Conservation (phyloP, 495 filamentous ascomycete species). For the Penicillium coffeae region DNA sequence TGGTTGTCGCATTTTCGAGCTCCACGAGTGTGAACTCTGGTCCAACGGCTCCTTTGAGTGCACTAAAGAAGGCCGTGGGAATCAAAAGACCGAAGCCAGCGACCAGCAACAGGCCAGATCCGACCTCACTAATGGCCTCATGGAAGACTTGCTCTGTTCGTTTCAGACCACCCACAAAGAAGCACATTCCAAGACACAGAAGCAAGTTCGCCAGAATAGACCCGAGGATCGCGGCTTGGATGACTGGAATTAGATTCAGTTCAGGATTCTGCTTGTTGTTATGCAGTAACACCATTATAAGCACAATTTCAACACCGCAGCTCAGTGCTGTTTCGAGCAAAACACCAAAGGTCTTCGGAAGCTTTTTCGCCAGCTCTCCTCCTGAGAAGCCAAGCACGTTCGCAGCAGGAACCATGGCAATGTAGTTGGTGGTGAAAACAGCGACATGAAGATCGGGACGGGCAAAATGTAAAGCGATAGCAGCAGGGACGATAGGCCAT, state of each 20-base stretch:
- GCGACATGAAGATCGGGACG: slow-evolving; percentile 56
- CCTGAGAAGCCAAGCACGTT: slow-evolving; percentile 86
- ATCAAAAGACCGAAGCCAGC: slow-evolving; percentile 80
- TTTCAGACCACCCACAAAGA: slow-evolving; percentile 69
- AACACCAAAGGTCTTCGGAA: slow-evolving; percentile 74
- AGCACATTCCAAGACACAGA: slow-evolving; percentile 71
- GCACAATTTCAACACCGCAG: slow-evolving; percentile 74
- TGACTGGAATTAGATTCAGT: slow-evolving; percentile 58
- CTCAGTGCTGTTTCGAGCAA: slow-evolving; percentile 73
- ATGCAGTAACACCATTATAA: slow-evolving; percentile 69
- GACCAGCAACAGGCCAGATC: slow-evolving; percentile 73
- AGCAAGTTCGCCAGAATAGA: slow-evolving; percentile 76
- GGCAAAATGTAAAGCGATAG: slow-evolving; percentile 61
- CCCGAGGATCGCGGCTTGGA: slow-evolving; percentile 78
- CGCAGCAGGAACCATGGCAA: slow-evolving; percentile 84
- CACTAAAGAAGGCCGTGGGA: slow-evolving; percentile 70
- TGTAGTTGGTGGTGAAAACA: slow-evolving; percentile 68
- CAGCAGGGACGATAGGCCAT: slow-evolving; percentile 72
- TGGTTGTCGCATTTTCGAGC: slow-evolving; percentile 49
- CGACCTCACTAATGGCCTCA: slow-evolving; percentile 75
- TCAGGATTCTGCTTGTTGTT: slow-evolving; percentile 28
- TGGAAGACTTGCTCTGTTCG: slow-evolving; percentile 66
- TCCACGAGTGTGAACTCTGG: slow-evolving; percentile 26
- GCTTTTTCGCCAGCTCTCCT: slow-evolving; percentile 72
- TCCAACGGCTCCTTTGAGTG: slow-evolving; percentile 45